These are phyloP conservation scores for Sophora flavescens DNA, from an alignment of 306 rosid species.

Conservation along the genomic window DNA sequence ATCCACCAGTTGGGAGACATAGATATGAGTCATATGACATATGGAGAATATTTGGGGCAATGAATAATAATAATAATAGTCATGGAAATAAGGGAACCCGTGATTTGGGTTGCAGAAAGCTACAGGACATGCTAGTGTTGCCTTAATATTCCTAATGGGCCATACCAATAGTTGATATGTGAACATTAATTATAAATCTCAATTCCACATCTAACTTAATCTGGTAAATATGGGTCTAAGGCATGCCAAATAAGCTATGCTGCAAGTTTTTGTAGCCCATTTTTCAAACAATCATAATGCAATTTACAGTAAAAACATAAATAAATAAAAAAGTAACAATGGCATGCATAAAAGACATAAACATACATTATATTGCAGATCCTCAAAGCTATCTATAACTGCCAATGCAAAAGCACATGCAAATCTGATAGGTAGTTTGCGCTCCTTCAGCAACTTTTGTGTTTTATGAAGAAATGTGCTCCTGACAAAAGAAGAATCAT, in stretches of 20 bases:
- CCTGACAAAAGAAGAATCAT: conserved; percentile 64
- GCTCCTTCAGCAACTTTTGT: conserved; percentile 77
- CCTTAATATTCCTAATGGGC: background rate
- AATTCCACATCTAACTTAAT: background rate
- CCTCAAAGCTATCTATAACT: conserved; percentile 57
- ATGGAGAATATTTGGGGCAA: background rate
- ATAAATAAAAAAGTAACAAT: background rate
- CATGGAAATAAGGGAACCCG: background rate
- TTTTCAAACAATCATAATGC: background rate
- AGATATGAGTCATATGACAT: background rate
- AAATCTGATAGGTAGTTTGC: conserved; percentile 78
- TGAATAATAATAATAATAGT: background rate
- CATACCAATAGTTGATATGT: conserved; percentile 1
- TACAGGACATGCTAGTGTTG: background rate
- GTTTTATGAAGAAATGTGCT: conserved; percentile 71
- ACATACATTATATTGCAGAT: conserved; percentile 71
- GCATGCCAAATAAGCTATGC: background rate
- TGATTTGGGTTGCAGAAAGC: background rate
- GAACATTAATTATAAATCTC: background rate
- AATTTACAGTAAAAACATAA: background rate
- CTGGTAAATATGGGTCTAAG: background rate
- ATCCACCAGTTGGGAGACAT: background rate
- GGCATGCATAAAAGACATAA: conserved; percentile 19
- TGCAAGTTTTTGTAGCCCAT: background rate
- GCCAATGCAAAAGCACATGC: conserved; percentile 88